Base-by-base conservation (phyloP, 2,329 filamentous ascomycete genomes). In the Furcasterigmium furcatum region DNA sequence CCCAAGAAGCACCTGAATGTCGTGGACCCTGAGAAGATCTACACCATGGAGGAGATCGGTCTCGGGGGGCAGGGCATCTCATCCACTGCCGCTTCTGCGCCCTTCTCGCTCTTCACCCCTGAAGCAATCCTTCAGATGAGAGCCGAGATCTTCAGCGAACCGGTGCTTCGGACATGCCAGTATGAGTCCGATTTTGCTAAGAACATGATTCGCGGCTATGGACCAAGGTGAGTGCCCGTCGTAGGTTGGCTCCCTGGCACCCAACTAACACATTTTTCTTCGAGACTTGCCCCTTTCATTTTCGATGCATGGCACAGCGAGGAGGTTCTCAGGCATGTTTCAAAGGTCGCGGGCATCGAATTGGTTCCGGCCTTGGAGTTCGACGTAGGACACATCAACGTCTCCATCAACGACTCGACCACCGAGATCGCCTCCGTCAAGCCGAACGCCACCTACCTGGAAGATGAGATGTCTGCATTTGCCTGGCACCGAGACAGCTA, bases 401-500 rank as follows among this genome's bases (percentile, higher is more conserved):
- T 79, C 41, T 72, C 73, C 8, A 64, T 70, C 14, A 36, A 27
- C 18, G 20, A 34, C 20, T 24, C 39, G 10, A 41, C 20, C 16
- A n/a, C 29, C 46, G 62, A 76, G 30, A 57, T 64, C 24, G 64
- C 70, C 6, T 67, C 63, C 54, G n/a, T 6, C 13, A 27, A 27
- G 24, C 64, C 72, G 5, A 68, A 63, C 53, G 70, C 73, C 21
- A 72, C 78, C 40, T 38, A 38, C 35, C 20, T 38, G 14, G 71
- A 74, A 29, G 72, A 79, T 38, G 69, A 74, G 35, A 69, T 73
- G 51, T 74, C 80, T 7, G 74, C 80, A 22, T 74, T 85, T 24
- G 77, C 73, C 30, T 85, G 80, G 81, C 81, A 85, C 60, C 75
- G 66, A 1, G 83, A 85, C 58, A 81, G 76, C 56, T 85, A 82